Base-by-base conservation (phyloP, 202 grass and related monocot genomes). In the Carex arenaria region DNA sequence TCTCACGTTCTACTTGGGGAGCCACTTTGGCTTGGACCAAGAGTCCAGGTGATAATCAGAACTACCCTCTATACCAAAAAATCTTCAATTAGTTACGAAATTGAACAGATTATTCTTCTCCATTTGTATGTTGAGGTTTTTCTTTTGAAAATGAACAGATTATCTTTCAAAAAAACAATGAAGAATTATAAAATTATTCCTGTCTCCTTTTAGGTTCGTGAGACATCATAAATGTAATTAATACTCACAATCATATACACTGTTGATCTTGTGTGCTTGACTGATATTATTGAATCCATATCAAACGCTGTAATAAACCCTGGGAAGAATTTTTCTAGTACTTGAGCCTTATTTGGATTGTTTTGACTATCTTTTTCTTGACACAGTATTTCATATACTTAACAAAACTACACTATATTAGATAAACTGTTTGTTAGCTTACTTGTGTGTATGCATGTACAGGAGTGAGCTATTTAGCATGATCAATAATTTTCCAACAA, bases 401-500 rank as follows among this genome's bases (percentile, higher is more conserved):
- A 32, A 67, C 13, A 36, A 67, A 36, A 34, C 64, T 66, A 66
- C 28, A 67, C 12, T 32, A 34, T 34, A 7, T 66, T 66, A 66
- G 26, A 32, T 78, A 54, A 14, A 54, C n/a, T 78, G 28, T 78
- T 59, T 55, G 26, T 15, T 78, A 55, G 40, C 51, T 59, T 36
- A 13, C 22, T 72, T 72, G 38, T 78, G 3, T 88, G 74, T 38
- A 55, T 86, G 64, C 30, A 34, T 18, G 85, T 93, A 89, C 89
- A 91, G 92, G 87, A 87, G 82, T 65, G 67, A 89, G 51, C 85
- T 94, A 53, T 94, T 89, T 82, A 91, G 80, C 64, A 91, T 94
- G 92, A 86, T 91, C 64, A 91, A 94, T 47, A 78, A 67, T 75
- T 85, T 94, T 42, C 89, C 92, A 60, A 94, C 89, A 75, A 88